Percentiles rank a stretch among this genome's conserved stretches.
These are phyloP conservation scores for Corynascus novoguineensis DNA, from an alignment of 495 filamentous ascomycete genomes.

Conservation along the genomic window DNA sequence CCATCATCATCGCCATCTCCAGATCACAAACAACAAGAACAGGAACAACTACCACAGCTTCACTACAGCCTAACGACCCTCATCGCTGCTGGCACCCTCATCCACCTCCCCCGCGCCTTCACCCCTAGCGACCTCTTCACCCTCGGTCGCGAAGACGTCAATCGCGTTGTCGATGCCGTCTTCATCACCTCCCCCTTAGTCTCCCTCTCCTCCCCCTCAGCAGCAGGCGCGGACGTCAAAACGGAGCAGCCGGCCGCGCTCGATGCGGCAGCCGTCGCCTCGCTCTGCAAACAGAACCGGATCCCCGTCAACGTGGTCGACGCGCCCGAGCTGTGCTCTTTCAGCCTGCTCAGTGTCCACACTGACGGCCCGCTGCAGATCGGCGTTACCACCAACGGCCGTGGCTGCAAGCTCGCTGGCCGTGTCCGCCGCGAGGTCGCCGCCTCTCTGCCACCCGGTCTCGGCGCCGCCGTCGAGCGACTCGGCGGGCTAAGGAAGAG, in stretches of 20 bases:
- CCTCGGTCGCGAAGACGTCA: constrained; percentile 74
- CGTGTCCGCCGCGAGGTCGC: constrained; percentile 86
- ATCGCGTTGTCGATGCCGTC: constrained; percentile 77
- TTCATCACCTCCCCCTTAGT: constrained; percentile 66
- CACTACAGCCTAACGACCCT: constrained; percentile 70
- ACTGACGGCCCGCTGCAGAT: constrained; percentile 89
- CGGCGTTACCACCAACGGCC: constrained; percentile 91
- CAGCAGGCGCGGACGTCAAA: neutral
- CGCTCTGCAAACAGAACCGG: constrained; percentile 66
- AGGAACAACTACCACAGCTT: constrained; percentile 32
- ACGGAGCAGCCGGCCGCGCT: neutral
- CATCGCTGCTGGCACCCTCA: constrained; percentile 64
- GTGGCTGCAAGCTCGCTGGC: constrained; percentile 89
- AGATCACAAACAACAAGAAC: constrained; percentile 22
- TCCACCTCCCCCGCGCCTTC: constrained; percentile 68
- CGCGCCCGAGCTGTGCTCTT: constrained; percentile 80
- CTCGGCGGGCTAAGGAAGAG: constrained; percentile 66
- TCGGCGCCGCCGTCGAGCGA: constrained; percentile 76
- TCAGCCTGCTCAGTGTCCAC: constrained; percentile 82
- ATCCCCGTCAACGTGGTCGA: constrained; percentile 94
- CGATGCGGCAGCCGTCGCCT: constrained; percentile 48
- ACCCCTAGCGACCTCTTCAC: constrained; percentile 66
- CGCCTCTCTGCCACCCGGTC: constrained; percentile 65
- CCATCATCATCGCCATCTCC: neutral
- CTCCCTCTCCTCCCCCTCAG: constrained; percentile 10